A percentile compares a stretch with the other conserved stretches of the same genome.
Conservation (phyloP, 352 stramenopile species). For the Pythium oligandrum region DNA sequence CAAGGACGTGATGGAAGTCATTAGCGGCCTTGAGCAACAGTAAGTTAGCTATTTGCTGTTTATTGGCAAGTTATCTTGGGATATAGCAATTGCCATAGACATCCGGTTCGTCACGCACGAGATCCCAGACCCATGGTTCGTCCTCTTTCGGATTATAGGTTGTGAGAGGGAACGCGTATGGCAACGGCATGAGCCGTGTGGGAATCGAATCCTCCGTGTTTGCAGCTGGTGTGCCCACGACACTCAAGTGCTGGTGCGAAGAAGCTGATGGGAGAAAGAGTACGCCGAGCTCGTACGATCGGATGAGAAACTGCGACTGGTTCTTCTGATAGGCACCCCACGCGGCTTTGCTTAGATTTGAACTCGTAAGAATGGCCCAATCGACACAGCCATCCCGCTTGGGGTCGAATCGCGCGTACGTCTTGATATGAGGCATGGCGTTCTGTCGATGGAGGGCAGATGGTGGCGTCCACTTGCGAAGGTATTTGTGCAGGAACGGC, state of each 20-base stretch:
- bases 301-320: slow-evolving; percentile 73
- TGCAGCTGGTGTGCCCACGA: slow-evolving; percentile 30
- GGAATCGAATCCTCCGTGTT: slow-evolving; percentile 1
- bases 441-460: slow-evolving; percentile 51
- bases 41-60: background rate
- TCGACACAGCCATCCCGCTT: slow-evolving; percentile 32
- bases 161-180: slow-evolving; percentile 61
- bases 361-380: slow-evolving; percentile 76
- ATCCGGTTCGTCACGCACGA: slow-evolving; percentile 60
- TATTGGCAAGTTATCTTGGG: slow-evolving; percentile 21
- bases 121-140: slow-evolving; percentile 80
- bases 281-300: slow-evolving; percentile 78
- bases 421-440: slow-evolving; percentile 84
- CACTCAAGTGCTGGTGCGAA: slow-evolving; percentile 17
- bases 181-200: slow-evolving; percentile 35
- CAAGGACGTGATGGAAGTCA: slow-evolving; percentile 25
- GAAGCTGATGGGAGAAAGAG: slow-evolving; percentile 45
- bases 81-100: slow-evolving; percentile 72
- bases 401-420: slow-evolving; percentile 56
- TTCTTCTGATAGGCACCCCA: slow-evolving; percentile 76
- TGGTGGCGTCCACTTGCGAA: slow-evolving; percentile 71
- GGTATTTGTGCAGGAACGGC: slow-evolving; percentile 79
- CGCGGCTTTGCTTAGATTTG: slow-evolving; percentile 80
- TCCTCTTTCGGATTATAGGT: slow-evolving; percentile 67
- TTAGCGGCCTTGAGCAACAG: slow-evolving; percentile 11